phyloP scores from a whole-genome alignment of 2,329 filamentous ascomycete genomes.

The Ascocoryne sarcoides region DNA sequence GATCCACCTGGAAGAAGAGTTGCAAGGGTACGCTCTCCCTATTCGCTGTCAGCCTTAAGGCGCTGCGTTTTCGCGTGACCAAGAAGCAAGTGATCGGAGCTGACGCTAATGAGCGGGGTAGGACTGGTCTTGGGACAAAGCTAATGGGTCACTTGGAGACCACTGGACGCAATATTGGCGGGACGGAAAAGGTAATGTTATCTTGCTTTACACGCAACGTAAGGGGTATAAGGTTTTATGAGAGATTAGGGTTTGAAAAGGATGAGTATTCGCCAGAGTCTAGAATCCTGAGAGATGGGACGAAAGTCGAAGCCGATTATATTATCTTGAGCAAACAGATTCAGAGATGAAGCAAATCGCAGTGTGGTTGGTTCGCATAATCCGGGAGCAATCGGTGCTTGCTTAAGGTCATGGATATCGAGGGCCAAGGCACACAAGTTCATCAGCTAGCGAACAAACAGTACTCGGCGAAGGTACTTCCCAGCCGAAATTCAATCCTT shows the following conservation, averaged over 20 bases:
- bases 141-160: constrained; percentile 49
- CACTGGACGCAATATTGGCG: constrained; percentile 44
- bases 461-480: no score
- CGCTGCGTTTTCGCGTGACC: not conserved
- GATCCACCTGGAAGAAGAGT: constrained; percentile 52
- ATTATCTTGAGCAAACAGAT: constrained; percentile 46
- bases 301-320: constrained; percentile 47
- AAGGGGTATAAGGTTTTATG: constrained; percentile 51
- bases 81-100: not conserved
- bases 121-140: constrained; percentile 52
- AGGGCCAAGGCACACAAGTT: no score
- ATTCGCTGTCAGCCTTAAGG: not conserved
- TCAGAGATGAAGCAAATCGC: not conserved
- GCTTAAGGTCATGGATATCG: no score
- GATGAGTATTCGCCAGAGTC: constrained; percentile 48
- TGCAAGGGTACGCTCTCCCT: constrained; percentile 41
- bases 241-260: constrained; percentile 45
- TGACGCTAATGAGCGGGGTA: constrained; percentile 22
- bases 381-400: no score
- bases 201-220: constrained; percentile 60
- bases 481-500: no score
- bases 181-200: constrained; percentile 60
- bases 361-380: no score
- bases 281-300: constrained; percentile 45
- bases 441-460: no score